A percentile compares a stretch with the other conserved stretches of the same genome.
Evolutionary conservation across 73 alveolate species (phyloP).

Genomic region (Urostyla sp.): DNA sequence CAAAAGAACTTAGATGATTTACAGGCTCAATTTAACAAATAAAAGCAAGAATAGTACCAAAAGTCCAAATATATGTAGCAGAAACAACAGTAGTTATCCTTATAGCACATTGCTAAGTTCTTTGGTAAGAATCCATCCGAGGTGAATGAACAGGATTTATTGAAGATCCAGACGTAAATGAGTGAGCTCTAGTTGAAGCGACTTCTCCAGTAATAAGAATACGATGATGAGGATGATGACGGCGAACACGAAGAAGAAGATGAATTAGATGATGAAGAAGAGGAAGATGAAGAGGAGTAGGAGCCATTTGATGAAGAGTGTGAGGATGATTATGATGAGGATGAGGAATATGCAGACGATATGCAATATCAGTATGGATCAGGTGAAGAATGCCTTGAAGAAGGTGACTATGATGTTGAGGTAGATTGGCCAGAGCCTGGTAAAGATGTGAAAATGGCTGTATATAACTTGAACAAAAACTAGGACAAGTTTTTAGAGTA

Average conservation of each 20-base stretch:
- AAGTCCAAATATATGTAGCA: background rate
- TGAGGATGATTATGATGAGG: constrained; percentile 39
- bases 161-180: too few species aligned
- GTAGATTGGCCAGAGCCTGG: constrained; percentile 20
- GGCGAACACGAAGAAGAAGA: background rate
- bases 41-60: background rate
- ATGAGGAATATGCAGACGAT: constrained; percentile 34
- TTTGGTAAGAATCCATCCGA: background rate
- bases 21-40: too few species aligned
- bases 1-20: too few species aligned
- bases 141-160: background rate
- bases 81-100: background rate
- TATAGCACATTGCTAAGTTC: background rate
- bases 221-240: background rate
- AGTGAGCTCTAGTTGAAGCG: background rate
- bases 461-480: too few species aligned
- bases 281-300: background rate
- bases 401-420: constrained; percentile 33
- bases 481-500: background rate
- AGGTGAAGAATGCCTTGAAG: constrained; percentile 7
- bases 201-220: too few species aligned
- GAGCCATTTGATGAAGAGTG: constrained; percentile 8
- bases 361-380: constrained; percentile 18
- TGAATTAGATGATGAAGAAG: background rate
- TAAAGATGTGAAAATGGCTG: too few species aligned